These are phyloP conservation scores for Pseudocercospora fijiensis DNA, from an alignment of 2,329 filamentous ascomycete species.

Conservation along the genomic window DNA sequence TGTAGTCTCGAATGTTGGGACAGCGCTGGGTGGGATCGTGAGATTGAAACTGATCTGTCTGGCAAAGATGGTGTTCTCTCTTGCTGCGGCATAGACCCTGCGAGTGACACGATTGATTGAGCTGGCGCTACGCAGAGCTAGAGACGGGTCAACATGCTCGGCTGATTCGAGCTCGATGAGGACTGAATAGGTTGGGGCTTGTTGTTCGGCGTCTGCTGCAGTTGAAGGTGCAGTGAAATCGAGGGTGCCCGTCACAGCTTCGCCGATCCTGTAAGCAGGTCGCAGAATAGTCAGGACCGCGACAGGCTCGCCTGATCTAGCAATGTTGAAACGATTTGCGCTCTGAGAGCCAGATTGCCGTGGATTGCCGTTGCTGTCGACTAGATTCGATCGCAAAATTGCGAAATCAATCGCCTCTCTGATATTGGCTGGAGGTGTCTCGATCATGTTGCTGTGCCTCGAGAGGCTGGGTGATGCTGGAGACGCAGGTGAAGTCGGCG, in stretches of 20 bases:
- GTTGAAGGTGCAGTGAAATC: conserved; percentile 63
- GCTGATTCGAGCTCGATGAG: conserved; percentile 81
- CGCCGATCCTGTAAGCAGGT: conserved; percentile 84
- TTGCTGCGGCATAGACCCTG: conserved; percentile 72
- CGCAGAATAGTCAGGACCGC: conserved; percentile 86
- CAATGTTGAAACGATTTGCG: conserved; percentile 92
- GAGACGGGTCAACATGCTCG: conserved; percentile 74
- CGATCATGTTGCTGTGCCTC: conserved; percentile 38
- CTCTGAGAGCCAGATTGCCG: conserved; percentile 53
- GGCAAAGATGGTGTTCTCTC: conserved; percentile 80
- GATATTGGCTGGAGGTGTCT: conserved; percentile 55
- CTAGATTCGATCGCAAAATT: conserved; percentile 74
- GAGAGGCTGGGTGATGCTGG: conserved; percentile 54
- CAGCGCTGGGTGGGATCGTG: conserved; percentile 77
- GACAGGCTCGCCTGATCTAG: conserved; percentile 85
- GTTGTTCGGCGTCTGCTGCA: conserved; percentile 2
- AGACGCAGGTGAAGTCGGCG: conserved; percentile 64
- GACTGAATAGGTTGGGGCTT: conserved; percentile 78
- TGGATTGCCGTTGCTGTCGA: conserved; percentile 55
- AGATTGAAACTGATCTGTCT: conserved; percentile 76
- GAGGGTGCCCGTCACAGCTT: conserved; percentile 78
- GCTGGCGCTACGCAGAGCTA: conserved; percentile 80
- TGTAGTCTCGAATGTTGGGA: conserved; percentile 88
- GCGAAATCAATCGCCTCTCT: conserved; percentile 90
- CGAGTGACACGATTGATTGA: conserved; percentile 85